Evolutionary conservation across 768 basidiomycete species (phyloP), one percentile per base, ranked within the genome.

Genomic region (Tylopilus rubrobrunneus): DNA sequence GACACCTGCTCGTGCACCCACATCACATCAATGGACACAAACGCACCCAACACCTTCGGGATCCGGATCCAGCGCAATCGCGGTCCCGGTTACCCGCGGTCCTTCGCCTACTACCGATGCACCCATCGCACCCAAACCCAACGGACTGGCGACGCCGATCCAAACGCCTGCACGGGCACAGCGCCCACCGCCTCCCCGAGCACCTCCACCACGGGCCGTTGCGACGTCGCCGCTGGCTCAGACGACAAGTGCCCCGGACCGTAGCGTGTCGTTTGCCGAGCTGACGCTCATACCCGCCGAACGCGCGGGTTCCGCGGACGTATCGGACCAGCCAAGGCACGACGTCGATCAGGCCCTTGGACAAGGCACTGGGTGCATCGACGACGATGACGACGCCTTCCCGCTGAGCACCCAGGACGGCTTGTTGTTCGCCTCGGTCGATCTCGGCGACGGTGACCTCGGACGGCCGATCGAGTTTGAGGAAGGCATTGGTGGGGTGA

Each of bases 321-420:
- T 49, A 17, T 57, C 42, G 3, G 53, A 62, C n/a, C 39, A 47
- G 31, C 15, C 45, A 3, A 29, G 29, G 19, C 23, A 12, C 0
- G 5, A 27, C 7, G 5, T 5, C 1, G 12, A n/a, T 10, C 34
- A 53, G 33, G 45, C 55, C 34, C 60, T 61, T 25, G 54, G 50
- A 11, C 69, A 73, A 36, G 76, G 76, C 1, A 27, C 43, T 4
- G 41, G 4, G 29, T 29, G 21, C 0, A 49, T 49, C 6, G 43
- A 46, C 0, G 53, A 57, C 0, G 55, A 53, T 4, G 77, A 69
- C 1, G 73, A 73, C 17, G 57, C 76, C 0, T 84, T 78, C 56
- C 73, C 74, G 10, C 78, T 83, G 57, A 72, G 74, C 52, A 85
- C 85, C 1, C 85, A 90, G 39, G 87, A 89, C 49, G 86, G 83